Percentiles rank a stretch among this genome's conserved stretches.
Evolutionary conservation across 2,329 filamentous ascomycete species (phyloP).

Genomic region (Rugonectria rugulosa): DNA sequence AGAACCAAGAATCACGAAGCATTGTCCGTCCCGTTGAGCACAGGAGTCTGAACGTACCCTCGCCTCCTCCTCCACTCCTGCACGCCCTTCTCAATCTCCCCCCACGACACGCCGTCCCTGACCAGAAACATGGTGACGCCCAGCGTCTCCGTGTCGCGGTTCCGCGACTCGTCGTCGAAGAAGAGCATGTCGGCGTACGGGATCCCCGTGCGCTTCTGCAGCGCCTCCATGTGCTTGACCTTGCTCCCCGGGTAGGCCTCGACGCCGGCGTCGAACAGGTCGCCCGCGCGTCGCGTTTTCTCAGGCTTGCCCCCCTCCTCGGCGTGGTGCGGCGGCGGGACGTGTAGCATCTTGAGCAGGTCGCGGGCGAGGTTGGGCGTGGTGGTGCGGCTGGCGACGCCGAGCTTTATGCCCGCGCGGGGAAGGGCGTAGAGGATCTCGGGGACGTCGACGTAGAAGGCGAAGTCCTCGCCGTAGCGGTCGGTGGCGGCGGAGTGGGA

Average conservation of each 20-base stretch:
- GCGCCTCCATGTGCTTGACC: slow-evolving; percentile 80
- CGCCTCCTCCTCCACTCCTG: slow-evolving; percentile 80
- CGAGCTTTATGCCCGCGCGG: slow-evolving; percentile 61
- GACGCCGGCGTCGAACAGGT: slow-evolving; percentile 66
- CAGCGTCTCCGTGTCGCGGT: slow-evolving; percentile 79
- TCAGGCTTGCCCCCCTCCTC: slow-evolving; percentile 30
- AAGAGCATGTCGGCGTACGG: slow-evolving; percentile 88
- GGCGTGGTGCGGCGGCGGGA: slow-evolving; percentile 48
- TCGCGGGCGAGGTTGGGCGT: slow-evolving; percentile 82
- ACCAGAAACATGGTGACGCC: slow-evolving; percentile 89
- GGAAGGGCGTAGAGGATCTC: slow-evolving; percentile 68
- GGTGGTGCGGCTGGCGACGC: slow-evolving; percentile 80
- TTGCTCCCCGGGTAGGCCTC: slow-evolving; percentile 82
- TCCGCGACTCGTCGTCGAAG: slow-evolving; percentile 91
- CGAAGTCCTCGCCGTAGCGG: slow-evolving; percentile 69
- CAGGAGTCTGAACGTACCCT: slow-evolving; percentile 47
- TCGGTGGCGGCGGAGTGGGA: slow-evolving; percentile 57
- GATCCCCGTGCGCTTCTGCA: slow-evolving; percentile 76
- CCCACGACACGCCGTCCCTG: slow-evolving; percentile 76
- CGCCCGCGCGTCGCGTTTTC: slow-evolving; percentile 57
- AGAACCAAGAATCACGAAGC: not conserved
- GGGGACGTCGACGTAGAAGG: slow-evolving; percentile 76
- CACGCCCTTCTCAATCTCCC: slow-evolving; percentile 81
- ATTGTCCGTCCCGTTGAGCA: not conserved
- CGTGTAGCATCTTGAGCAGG: slow-evolving; percentile 77